phyloP scores from a whole-genome alignment of 2,329 filamentous ascomycete species.

The Ceratocystis cubensis region DNA sequence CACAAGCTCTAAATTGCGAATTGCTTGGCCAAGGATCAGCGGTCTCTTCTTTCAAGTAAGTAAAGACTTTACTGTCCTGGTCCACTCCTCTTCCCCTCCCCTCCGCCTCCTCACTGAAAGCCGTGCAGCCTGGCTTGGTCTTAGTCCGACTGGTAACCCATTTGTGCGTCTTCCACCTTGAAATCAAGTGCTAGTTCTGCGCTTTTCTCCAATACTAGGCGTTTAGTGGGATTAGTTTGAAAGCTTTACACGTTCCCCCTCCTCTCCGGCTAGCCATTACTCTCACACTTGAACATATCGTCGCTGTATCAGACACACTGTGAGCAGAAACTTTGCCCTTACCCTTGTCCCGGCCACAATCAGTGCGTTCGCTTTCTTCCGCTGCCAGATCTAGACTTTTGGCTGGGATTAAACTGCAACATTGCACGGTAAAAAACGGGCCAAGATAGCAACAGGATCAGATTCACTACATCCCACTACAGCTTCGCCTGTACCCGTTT shows the following conservation, averaged over 20 bases:
- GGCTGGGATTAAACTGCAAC: constrained; percentile 11
- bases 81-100: neutral
- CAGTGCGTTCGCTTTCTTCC: constrained; percentile 15
- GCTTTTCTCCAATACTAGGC: neutral
- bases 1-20: too few species aligned
- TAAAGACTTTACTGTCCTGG: neutral
- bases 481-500: constrained; percentile 2
- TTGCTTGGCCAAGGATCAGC: neutral
- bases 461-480: constrained; percentile 2
- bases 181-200: neutral
- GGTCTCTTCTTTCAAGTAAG: neutral
- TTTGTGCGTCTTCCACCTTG: neutral
- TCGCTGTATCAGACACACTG: neutral
- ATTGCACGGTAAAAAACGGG: constrained; percentile 9
- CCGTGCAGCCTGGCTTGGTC: neutral
- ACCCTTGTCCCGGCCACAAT: constrained; percentile 9
- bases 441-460: neutral
- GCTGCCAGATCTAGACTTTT: constrained; percentile 8
- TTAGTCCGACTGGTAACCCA: neutral
- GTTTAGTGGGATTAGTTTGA: neutral
- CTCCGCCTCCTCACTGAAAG: neutral
- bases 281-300: neutral
- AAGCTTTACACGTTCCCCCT: neutral
- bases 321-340: neutral
- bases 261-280: neutral